phyloP scores from a whole-genome alignment of 345 rosid genomes.

The Ailanthus altissimus region DNA sequence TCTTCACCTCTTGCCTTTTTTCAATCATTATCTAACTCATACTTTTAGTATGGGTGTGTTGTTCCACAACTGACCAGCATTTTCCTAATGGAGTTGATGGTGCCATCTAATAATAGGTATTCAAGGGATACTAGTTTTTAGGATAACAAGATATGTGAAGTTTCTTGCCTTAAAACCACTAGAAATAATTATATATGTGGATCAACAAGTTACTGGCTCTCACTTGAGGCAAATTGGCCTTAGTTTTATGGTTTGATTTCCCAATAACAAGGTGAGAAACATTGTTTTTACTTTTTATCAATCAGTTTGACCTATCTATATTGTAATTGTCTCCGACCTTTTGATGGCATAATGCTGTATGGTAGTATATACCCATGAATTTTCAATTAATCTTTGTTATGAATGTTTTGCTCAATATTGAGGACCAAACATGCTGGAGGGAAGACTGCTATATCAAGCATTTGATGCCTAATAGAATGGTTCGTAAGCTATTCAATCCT shows the following conservation, averaged over 20 bases:
- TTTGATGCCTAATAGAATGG: neutral
- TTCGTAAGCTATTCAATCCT: neutral
- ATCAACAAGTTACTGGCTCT: neutral
- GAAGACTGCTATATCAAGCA: neutral
- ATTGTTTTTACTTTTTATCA: neutral
- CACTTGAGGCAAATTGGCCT: neutral
- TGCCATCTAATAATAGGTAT: neutral
- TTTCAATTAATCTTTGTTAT: neutral
- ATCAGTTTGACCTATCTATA: neutral
- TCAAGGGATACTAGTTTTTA: neutral
- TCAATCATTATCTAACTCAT: neutral
- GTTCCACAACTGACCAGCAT: neutral
- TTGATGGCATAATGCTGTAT: neutral
- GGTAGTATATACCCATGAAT: neutral
- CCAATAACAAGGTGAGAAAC: neutral
- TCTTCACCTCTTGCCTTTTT: neutral
- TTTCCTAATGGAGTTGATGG: neutral
- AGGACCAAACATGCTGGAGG: neutral
- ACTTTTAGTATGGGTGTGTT: neutral
- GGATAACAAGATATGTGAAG: neutral
- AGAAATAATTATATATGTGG: neutral
- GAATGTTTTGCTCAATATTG: neutral
- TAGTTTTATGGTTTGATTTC: neutral
- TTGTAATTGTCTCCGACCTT: neutral
- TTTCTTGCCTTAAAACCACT: neutral